Evolutionary conservation across 2,329 filamentous ascomycete species (phyloP).

Genomic region (Colletotrichum sp.): DNA sequence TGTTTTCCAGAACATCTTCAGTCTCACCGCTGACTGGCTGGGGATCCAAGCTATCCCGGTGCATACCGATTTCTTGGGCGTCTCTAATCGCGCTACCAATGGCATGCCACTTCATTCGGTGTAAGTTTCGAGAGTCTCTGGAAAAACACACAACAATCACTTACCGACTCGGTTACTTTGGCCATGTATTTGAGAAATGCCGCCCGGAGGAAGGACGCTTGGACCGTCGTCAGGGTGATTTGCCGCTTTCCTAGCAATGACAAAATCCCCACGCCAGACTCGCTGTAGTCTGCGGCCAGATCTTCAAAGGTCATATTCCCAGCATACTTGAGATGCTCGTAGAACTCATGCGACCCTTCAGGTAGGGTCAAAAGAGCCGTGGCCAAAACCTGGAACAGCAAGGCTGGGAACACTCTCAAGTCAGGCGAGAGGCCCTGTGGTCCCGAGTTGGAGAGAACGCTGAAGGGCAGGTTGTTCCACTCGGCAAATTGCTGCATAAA

Average conservation of each 20-base stretch:
- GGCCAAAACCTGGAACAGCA: conserved; percentile 65
- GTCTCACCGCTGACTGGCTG: conserved; percentile 49
- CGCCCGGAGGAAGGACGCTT: conserved; percentile 62
- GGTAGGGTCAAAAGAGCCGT: conserved; percentile 59
- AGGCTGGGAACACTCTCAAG: conserved; percentile 61
- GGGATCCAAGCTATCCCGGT: conserved; percentile 58
- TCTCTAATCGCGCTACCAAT: conserved; percentile 63
- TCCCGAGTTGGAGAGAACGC: conserved; percentile 51
- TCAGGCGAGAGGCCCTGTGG: conserved; percentile 56
- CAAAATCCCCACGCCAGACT: conserved; percentile 59
- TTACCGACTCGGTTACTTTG: conserved; percentile 61
- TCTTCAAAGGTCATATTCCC: conserved; percentile 66
- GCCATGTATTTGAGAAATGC: conserved; percentile 64
- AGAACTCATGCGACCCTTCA: conserved; percentile 49
- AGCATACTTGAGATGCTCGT: conserved; percentile 63
- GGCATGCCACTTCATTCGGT: conserved; percentile 52
- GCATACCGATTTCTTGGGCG: conserved; percentile 67
- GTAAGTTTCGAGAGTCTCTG: neutral
- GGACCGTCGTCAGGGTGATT: conserved; percentile 60
- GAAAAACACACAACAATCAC: conserved; percentile 22
- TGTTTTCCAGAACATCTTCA: conserved; percentile 57
- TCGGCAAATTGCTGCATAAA: conserved; percentile 56
- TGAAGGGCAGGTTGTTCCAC: conserved; percentile 62
- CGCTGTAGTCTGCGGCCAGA: conserved; percentile 65
- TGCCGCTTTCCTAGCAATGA: conserved; percentile 61